Base-by-base conservation (phyloP, 2,329 filamentous ascomycete genomes). In the Colletotrichum karsti region DNA sequence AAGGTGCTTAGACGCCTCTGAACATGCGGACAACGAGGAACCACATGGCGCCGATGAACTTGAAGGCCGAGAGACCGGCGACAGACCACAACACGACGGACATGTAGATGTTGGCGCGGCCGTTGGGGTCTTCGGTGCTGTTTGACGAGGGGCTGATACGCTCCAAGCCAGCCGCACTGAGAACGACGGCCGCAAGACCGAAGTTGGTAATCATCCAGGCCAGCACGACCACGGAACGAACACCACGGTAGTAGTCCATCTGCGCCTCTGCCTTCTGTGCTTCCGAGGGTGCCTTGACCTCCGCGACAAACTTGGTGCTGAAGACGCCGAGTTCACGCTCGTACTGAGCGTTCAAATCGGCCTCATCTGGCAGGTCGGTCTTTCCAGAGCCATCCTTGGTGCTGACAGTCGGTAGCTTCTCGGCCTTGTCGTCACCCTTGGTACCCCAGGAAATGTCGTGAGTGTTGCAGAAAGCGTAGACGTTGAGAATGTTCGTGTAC, bases 361-460 rank as follows among this genome's bases (percentile, higher is more conserved):
- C 93, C 75, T 98, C 96, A 73, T 98, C 96, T 5, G 95, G 95
- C 1, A 99, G 91, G 73, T 98, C 95, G 70, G 97, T 96, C 85
- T 98, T 98, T 73, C 95, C 96, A 72, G 85, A 82, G 72, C 94
- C 95, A 48, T 97, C 93, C 79, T 98, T 97, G 60, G 95, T 92
- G 73, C 91, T 95, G 73, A 96, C 95, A 0, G 91, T 93, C 2
- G 94, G 93, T 59, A 98, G 88, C 76, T 95, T 95, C 74, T 97
- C 94, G 7, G 95, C 88, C 80, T 97, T 98, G 82, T 98, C 95
- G 78, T 98, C 96, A 74, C 96, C 96, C 81, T 98, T 99, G 44
- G 96, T 99, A 76, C 95, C 95, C 95, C 95, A 98, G 4, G 95
- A 97, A 72, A 98, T 96, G 77, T 98, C 95, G 86, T 98, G 95